phyloP scores from a whole-genome alignment of 1,284 basidiomycete species.

The Trichosporon sp. region DNA sequence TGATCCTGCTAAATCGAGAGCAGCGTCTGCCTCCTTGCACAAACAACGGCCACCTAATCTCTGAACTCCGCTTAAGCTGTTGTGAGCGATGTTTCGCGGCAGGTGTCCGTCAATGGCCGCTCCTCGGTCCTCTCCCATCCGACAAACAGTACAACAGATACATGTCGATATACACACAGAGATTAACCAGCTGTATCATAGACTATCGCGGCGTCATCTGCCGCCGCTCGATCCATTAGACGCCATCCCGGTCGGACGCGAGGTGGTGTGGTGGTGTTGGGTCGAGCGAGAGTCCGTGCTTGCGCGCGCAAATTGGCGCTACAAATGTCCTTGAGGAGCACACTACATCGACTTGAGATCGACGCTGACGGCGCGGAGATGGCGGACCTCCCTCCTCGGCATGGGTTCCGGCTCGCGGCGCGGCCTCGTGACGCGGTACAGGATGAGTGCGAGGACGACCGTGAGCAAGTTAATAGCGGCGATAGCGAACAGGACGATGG shows the following conservation, averaged over 20 bases:
- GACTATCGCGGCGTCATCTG: no score
- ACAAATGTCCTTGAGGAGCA: background rate
- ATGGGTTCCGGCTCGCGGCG: background rate
- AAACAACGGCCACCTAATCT: no score
- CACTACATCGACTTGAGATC: background rate
- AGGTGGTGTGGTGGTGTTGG: no score
- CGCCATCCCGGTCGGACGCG: no score
- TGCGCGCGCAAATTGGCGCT: no score
- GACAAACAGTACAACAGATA: background rate
- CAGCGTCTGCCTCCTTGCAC: no score
- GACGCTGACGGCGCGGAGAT: background rate
- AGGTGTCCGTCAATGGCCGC: no score
- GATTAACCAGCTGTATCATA: background rate
- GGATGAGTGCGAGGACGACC: background rate
- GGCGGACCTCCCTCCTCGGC: background rate
- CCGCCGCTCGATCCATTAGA: no score
- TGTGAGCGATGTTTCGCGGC: no score
- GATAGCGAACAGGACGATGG: background rate
- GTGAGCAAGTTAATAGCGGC: background rate
- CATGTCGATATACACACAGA: background rate
- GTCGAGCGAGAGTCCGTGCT: background rate
- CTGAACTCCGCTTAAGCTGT: no score
- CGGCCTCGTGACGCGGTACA: background rate
- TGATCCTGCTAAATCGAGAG: no score
- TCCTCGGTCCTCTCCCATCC: no score